A percentile compares a stretch with the other conserved stretches of the same genome.
These are phyloP conservation scores for Lithospermum erythrorhizon DNA, from an alignment of 257 asterid genomes.

Conservation along the genomic window DNA sequence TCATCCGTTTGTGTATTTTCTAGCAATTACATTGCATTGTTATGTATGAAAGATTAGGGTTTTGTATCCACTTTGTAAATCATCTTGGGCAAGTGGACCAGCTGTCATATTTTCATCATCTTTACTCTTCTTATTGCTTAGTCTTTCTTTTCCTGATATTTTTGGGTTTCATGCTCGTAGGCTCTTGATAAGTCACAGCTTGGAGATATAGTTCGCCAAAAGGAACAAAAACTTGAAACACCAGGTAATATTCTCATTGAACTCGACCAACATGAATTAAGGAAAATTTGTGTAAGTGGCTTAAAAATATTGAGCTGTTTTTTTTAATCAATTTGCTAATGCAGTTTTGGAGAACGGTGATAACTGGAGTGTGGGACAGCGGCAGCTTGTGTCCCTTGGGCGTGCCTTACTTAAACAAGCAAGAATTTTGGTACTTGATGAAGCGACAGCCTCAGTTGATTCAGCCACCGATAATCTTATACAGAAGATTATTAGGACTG, in stretches of 20 bases:
- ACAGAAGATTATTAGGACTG: constrained; percentile 86
- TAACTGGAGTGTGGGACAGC: constrained; percentile 95
- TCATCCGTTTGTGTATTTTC: too few relatives aligned
- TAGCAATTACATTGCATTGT: too few relatives aligned
- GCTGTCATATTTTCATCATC: not conserved
- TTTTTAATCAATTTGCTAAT: constrained; percentile 1
- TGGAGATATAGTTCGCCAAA: constrained; percentile 67
- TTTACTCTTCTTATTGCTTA: not conserved
- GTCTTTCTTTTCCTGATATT: not conserved
- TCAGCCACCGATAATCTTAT: constrained; percentile 96
- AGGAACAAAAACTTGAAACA: constrained; percentile 75
- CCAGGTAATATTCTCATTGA: constrained; percentile 41
- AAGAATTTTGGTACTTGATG: constrained; percentile 82
- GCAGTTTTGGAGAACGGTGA: constrained; percentile 85
- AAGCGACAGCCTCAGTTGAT: constrained; percentile 96
- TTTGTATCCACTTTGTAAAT: too few relatives aligned
- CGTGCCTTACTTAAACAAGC: constrained; percentile 93
- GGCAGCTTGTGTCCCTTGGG: constrained; percentile 90
- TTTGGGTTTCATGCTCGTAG: constrained; percentile 22
- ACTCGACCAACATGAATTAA: not conserved
- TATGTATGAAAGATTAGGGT: too few relatives aligned
- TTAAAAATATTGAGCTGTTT: not conserved
- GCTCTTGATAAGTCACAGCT: constrained; percentile 94
- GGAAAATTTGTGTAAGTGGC: not conserved
- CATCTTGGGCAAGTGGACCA: not conserved